A percentile compares a stretch with the other conserved stretches of the same genome.
Conservation (phyloP, 2,329 filamentous ascomycete species). For the Botrytis paeoniae region DNA sequence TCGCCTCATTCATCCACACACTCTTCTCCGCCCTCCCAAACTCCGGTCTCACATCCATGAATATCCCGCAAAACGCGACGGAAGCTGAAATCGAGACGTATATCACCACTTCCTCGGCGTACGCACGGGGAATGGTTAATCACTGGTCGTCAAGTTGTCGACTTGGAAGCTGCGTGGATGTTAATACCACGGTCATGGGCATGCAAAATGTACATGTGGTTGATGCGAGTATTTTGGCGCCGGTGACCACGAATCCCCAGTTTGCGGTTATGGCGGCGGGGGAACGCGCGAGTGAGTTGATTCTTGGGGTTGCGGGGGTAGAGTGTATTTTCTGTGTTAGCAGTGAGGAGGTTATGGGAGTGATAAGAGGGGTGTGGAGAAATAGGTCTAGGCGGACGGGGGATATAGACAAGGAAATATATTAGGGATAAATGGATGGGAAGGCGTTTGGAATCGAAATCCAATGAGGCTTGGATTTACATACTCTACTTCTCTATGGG, state of each 20-base stretch:
- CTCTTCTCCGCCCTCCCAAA: conserved; percentile 48
- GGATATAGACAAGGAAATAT: neutral
- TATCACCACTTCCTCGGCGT: conserved; percentile 47
- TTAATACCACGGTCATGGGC: conserved; percentile 46
- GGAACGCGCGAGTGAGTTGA: conserved; percentile 50
- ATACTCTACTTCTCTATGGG: neutral
- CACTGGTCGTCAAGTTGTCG: conserved; percentile 54
- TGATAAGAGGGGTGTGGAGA: neutral
- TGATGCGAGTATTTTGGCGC: conserved; percentile 49
- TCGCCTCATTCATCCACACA: conserved; percentile 49
- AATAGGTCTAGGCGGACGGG: neutral
- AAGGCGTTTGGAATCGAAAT: neutral
- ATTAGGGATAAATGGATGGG: neutral
- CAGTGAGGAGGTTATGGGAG: neutral
- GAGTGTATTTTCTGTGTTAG: neutral
- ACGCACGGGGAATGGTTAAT: conserved; percentile 50
- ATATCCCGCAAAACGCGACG: conserved; percentile 46
- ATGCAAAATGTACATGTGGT: conserved; percentile 51
- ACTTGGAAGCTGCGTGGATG: conserved; percentile 50
- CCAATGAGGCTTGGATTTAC: neutral
- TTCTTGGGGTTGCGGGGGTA: conserved; percentile 34
- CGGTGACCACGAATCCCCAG: conserved; percentile 53
- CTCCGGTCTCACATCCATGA: conserved; percentile 46
- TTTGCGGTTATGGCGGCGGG: conserved; percentile 54
- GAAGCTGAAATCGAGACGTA: conserved; percentile 49